A percentile compares a stretch with the other conserved stretches of the same genome.
Conservation (phyloP, 1,284 basidiomycete genomes). For the Mycosarcoma maydis region DNA sequence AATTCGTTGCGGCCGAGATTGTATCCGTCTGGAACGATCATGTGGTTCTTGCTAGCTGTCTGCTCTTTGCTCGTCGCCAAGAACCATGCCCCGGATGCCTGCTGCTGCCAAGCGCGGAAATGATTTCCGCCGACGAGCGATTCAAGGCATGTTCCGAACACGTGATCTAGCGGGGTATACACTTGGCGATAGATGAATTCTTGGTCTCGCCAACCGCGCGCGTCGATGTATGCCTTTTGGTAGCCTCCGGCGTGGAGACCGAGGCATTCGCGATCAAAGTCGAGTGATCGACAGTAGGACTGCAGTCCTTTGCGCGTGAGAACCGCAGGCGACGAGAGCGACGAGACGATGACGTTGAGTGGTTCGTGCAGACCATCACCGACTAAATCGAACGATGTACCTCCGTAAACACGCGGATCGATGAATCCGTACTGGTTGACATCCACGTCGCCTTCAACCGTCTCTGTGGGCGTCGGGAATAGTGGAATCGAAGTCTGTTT, state of each 20-base stretch:
- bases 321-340: constrained; percentile 46
- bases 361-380: constrained; percentile 56
- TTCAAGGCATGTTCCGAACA: constrained; percentile 70
- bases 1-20: constrained; percentile 76
- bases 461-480: constrained; percentile 5
- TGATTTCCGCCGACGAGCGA: constrained; percentile 88
- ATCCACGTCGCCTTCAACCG: constrained; percentile 1
- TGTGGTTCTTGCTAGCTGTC: constrained; percentile 44
- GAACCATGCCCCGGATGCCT: constrained; percentile 78
- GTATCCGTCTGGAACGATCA: constrained; percentile 55
- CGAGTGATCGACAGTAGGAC: constrained; percentile 50
- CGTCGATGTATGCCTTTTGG: constrained; percentile 51
- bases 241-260: constrained; percentile 55
- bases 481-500: constrained; percentile 21
- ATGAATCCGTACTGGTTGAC: constrained; percentile 44
- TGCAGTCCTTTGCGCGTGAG: constrained; percentile 58
- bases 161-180: constrained; percentile 48
- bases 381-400: constrained; percentile 46
- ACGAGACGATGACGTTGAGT: constrained; percentile 61
- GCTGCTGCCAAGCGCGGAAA: constrained; percentile 73
- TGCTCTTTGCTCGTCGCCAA: constrained; percentile 72
- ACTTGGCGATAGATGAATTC: constrained; percentile 55
- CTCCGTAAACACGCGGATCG: constrained; percentile 51
- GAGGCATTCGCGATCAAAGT: constrained; percentile 64
- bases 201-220: constrained; percentile 43